Base-by-base conservation (phyloP, 176 grass and related monocot species). In the Saccharum spontaneum region DNA sequence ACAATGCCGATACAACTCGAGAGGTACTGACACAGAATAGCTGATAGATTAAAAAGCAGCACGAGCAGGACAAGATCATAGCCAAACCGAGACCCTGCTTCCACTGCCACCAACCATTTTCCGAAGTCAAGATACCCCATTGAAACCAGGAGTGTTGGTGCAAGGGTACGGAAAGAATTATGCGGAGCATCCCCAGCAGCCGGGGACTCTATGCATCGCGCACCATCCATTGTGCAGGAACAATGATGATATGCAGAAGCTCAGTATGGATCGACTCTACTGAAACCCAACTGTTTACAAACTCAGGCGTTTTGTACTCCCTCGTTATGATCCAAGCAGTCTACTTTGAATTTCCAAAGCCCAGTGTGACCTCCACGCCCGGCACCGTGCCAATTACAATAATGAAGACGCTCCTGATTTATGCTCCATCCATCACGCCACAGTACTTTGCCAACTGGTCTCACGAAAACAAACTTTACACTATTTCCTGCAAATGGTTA, bases 111-210 rank as follows among this genome's bases (percentile, higher is more conserved):
- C 45, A 93, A 39, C 92, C 91, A 95, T 86, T 98, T 95, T 41
- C 90, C 95, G 4, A 94, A 92, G 80, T 98, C 95, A 71, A 98
- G 83, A 60, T 95, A 98, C 8, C 83, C 88, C 82, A 95, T 93
- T 3, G 95, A 94, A n/a, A 98, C 80, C 22, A 98, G 79, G 23
- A 98, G 82, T 69, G 92, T 87, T 13, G 92, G 95, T 7, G 83
- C 89, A 69, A 98, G 79, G 22, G 80, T 73, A 33, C 82, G 89
- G 33, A 86, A 80, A 90, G 88, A 71, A 73, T 88, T 71, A 65
- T 49, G 65, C 13, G 22, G 76, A 34, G 48, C 74, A 26, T 81
- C 86, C 34, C 70, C 86, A 15, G 82, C 34, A 49, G 81, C 71
- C 44, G 40, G 79, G 36, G 84, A 70, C 43, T 67, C 75, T 60